Base-by-base conservation (phyloP, 2,329 filamentous ascomycete species). In the Clarireedia sp. region DNA sequence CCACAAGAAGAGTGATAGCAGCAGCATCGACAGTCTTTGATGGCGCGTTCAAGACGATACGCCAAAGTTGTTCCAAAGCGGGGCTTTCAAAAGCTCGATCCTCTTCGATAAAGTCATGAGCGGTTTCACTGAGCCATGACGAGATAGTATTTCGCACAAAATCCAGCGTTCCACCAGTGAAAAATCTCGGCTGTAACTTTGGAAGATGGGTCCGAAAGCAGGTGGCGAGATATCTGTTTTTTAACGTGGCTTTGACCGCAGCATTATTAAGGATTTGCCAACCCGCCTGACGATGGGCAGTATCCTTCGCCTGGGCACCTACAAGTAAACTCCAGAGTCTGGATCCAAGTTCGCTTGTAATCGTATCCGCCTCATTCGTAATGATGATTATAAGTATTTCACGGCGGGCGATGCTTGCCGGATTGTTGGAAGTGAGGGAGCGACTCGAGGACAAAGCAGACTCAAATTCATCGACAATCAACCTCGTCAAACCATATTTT, bases 41-140 rank as follows among this genome's bases (percentile, higher is more conserved):
- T 5, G 83, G 81, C 1, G 87, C 83, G 16, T 80, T 84, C 52
- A 95, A 73, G 36, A 92, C 82, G 63, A 96, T 81, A 23, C 83
- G 81, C 91, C 91, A 96, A n/a, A 96, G 74, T 56, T 90, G 79
- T 62, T 94, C 87, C 44, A 80, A 75, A 24, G 73, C 80, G 60
- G 70, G 79, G 58, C 74, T 78, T 61, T 78, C 73, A 26, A 81
- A 67, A 10, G 75, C 71, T n/a, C 75, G 72, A 7, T 76, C 73
- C 46, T 80, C 77, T 54, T 80, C 76, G 21, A 82, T 70, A 19
- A 76, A 66, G 48, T 78, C 73, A 21, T 73, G 73, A 23, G 68
- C 48, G 21, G 56, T 71, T 40, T 80, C 77, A 46, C 80, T 74
- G 5, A 81, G 70, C 40, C 77, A 71, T 5, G 73, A 72, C 29